Evolutionary conservation across 2,329 filamentous ascomycete genomes (phyloP).

Genomic region (Ciborinia camelliae): DNA sequence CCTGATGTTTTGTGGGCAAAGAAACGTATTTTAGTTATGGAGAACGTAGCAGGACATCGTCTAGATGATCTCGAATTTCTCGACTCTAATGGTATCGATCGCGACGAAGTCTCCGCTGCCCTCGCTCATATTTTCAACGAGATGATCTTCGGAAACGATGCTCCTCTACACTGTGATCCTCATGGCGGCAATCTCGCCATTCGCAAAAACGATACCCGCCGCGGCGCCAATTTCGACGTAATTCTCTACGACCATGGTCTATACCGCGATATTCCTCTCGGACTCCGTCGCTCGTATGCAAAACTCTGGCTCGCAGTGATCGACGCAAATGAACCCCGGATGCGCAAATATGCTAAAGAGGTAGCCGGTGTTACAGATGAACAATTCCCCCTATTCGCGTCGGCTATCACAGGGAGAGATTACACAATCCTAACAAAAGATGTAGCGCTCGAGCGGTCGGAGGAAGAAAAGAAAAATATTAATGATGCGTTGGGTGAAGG

Average conservation of each 20-base stretch:
- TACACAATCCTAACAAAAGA: slow-evolving; percentile 68
- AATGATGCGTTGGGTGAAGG: slow-evolving; percentile 81
- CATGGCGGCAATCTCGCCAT: slow-evolving; percentile 96
- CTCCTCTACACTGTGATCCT: slow-evolving; percentile 92
- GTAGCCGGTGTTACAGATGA: slow-evolving; percentile 86
- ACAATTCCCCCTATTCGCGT: slow-evolving; percentile 92
- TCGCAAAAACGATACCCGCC: slow-evolving; percentile 65
- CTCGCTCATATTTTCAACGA: slow-evolving; percentile 95
- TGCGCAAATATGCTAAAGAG: slow-evolving; percentile 85
- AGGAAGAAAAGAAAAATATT: slow-evolving; percentile 82
- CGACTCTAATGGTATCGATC: slow-evolving; percentile 81
- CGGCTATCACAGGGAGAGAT: slow-evolving; percentile 92
- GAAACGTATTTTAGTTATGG: slow-evolving; percentile 90
- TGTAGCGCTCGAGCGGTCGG: slow-evolving; percentile 55
- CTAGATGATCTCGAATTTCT: slow-evolving; percentile 87
- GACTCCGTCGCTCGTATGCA: slow-evolving; percentile 80
- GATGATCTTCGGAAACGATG: slow-evolving; percentile 92
- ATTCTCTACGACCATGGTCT: slow-evolving; percentile 96
- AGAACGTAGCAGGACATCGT: slow-evolving; percentile 79
- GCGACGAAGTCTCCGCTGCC: slow-evolving; percentile 91
- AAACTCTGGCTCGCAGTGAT: slow-evolving; percentile 97
- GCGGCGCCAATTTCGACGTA: slow-evolving; percentile 80
- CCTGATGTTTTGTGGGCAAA: slow-evolving; percentile 88
- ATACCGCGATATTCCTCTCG: slow-evolving; percentile 83
- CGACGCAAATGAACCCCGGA: slow-evolving; percentile 77